These are phyloP conservation scores for Diplodia corticola DNA, from an alignment of 2,329 filamentous ascomycete genomes.

Conservation along the genomic window DNA sequence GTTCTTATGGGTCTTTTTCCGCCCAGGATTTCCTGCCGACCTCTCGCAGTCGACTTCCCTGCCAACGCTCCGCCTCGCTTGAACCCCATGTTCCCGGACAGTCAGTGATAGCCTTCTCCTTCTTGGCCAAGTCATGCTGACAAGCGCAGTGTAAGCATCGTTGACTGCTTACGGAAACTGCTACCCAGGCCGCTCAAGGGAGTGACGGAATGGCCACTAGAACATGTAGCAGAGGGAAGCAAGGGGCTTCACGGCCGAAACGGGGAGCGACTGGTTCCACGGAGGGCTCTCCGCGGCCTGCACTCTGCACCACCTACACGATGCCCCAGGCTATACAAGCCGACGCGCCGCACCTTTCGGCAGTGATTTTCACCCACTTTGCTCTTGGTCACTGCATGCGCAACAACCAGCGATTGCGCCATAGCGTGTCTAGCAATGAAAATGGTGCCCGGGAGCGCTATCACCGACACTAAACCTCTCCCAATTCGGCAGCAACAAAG, in stretches of 20 bases:
- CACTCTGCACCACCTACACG: not conserved
- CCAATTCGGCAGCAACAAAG: slow-evolving; percentile 18
- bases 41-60: not conserved
- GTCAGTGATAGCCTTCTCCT: not conserved
- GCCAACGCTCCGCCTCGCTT: not conserved
- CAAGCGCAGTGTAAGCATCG: not conserved
- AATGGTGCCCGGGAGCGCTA: not conserved
- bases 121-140: not conserved
- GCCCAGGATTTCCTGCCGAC: too few relatives aligned
- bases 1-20: not conserved
- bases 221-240: not conserved
- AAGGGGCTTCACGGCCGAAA: not conserved
- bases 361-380: not conserved
- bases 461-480: not conserved
- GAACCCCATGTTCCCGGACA: not conserved
- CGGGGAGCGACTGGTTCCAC: not conserved
- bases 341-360: not conserved
- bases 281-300: not conserved
- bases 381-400: not conserved
- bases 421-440: not conserved
- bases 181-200: too few relatives aligned
- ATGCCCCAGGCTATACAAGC: not conserved
- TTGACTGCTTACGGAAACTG: not conserved
- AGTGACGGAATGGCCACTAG: not conserved
- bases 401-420: not conserved